These are phyloP conservation scores for Sicyos baderoa DNA, from an alignment of 306 rosid genomes.

Conservation along the genomic window DNA sequence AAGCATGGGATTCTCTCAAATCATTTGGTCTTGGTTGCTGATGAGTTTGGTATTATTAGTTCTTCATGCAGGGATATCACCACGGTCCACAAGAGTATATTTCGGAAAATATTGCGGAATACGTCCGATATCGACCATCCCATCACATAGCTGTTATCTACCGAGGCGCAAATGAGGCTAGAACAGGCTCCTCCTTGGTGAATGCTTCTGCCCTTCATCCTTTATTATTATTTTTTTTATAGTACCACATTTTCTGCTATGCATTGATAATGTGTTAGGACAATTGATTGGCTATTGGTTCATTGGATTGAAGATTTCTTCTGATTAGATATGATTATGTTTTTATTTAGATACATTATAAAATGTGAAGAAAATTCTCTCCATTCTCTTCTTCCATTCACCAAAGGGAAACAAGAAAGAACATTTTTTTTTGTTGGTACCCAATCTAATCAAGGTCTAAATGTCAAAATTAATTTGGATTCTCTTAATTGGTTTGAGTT, in stretches of 20 bases:
- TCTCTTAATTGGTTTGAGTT: not conserved
- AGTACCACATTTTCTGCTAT: not conserved
- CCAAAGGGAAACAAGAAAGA: no score
- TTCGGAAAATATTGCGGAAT: not conserved
- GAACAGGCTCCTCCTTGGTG: not conserved
- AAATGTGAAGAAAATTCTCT: no score
- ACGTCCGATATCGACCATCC: not conserved
- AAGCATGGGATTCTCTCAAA: not conserved
- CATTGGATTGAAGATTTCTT: slow-evolving; percentile 12
- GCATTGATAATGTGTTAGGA: slow-evolving; percentile 8
- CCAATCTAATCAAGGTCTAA: no score
- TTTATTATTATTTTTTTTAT: not conserved
- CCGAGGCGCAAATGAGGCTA: not conserved
- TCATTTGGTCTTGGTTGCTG: slow-evolving; percentile 16
- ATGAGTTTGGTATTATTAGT: slow-evolving; percentile 6
- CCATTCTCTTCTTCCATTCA: no score
- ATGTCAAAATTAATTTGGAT: not conserved
- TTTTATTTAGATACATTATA: not conserved
- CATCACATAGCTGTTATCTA: not conserved
- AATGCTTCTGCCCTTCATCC: slow-evolving; percentile 1
- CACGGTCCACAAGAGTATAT: slow-evolving; percentile 6
- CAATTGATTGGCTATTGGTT: slow-evolving; percentile 7
- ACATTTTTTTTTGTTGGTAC: no score
- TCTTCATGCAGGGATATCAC: slow-evolving; percentile 13
- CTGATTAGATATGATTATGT: not conserved